Evolutionary conservation across 1,284 basidiomycete species (phyloP).

Genomic region (Moniliophthora roreri): DNA sequence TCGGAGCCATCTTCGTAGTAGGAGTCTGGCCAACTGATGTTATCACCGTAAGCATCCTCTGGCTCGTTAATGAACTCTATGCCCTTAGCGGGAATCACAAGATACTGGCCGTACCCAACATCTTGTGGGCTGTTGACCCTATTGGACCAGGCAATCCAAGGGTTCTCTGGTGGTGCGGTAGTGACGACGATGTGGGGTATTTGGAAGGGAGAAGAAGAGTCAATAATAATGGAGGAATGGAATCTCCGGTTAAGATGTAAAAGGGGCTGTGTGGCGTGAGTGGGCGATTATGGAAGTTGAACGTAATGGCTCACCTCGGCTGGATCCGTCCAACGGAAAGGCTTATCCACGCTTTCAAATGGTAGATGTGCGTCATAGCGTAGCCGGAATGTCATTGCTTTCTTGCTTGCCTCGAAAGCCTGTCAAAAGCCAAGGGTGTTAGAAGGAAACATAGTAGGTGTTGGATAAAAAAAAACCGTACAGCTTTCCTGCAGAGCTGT

Average conservation of each 20-base stretch:
- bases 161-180: constrained; percentile 12
- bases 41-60: background rate
- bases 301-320: constrained; percentile 12
- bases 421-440: background rate
- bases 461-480: background rate
- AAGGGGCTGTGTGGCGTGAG: constrained; percentile 8
- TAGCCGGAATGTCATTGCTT: constrained; percentile 4
- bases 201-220: constrained; percentile 14
- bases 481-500: constrained; percentile 10
- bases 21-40: background rate
- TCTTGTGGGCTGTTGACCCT: constrained; percentile 11
- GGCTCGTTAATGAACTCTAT: constrained; percentile 9
- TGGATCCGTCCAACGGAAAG: constrained; percentile 13
- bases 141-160: constrained; percentile 10
- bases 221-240: constrained; percentile 9
- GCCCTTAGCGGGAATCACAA: constrained; percentile 10
- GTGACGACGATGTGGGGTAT: constrained; percentile 15
- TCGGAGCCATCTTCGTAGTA: background rate
- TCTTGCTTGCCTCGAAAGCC: constrained; percentile 9
- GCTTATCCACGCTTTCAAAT: constrained; percentile 11
- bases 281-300: background rate
- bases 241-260: constrained; percentile 1
- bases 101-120: constrained; percentile 11
- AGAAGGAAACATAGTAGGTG: background rate
- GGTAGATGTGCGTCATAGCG: constrained; percentile 11